Percentiles rank a stretch among this genome's conserved stretches.
phyloP scores from a whole-genome alignment of 1,139 yeast genomes.

The Sugiyamaella xylanicola region DNA sequence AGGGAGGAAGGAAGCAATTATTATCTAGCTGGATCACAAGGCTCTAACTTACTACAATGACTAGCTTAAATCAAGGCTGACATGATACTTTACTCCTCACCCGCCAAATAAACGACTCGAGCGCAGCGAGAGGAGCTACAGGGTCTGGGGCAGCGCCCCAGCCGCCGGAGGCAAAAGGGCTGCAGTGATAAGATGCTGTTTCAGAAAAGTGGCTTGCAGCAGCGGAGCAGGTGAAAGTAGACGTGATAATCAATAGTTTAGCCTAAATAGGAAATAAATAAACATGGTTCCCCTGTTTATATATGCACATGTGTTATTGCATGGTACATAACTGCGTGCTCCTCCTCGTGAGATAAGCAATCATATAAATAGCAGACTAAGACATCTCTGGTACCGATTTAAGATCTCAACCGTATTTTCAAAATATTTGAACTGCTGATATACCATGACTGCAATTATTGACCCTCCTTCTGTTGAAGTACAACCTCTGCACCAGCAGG shows the following conservation, averaged over 20 bases:
- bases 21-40: too few relatives aligned
- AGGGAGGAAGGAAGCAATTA: too few relatives aligned
- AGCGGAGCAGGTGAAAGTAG: neutral
- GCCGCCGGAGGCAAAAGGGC: neutral
- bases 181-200: neutral
- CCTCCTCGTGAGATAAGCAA: too few relatives aligned
- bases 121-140: constrained; percentile 1
- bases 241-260: neutral
- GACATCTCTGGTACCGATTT: neutral
- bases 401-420: neutral
- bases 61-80: too few relatives aligned
- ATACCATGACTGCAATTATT: constrained; percentile 11
- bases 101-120: neutral
- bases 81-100: too few relatives aligned
- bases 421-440: too few relatives aligned
- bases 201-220: neutral
- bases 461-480: constrained; percentile 19
- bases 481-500: constrained; percentile 29
- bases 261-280: constrained; percentile 2
- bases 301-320: constrained; percentile 4
- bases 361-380: neutral
- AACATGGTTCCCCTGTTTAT: neutral
- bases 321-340: constrained; percentile 1
- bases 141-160: neutral
- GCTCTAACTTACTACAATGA: too few relatives aligned